Percentiles rank a stretch among this genome's conserved stretches.
Conservation (phyloP, 331 rosid genomes). For the Phaseolus coccineus region DNA sequence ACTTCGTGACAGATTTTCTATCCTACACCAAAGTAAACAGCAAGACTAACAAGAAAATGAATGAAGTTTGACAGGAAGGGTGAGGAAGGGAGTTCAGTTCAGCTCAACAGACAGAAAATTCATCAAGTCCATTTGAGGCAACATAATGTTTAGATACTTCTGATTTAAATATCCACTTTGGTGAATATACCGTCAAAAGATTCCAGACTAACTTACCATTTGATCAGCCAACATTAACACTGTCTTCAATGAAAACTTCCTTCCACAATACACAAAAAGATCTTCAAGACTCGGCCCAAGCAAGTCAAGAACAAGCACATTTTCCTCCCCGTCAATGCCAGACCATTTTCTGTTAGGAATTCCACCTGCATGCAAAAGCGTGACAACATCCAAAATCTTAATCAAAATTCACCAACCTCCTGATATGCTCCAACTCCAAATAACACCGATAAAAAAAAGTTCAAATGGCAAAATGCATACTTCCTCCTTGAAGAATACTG, state of each 20-base stretch:
- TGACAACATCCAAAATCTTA: background rate
- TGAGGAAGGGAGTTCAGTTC: background rate
- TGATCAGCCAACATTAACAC: constrained; percentile 94
- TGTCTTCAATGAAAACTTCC: constrained; percentile 88
- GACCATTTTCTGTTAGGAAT: constrained; percentile 85
- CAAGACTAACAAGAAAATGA: constrained; percentile 6
- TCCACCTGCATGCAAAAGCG: constrained; percentile 66
- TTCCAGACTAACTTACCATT: constrained; percentile 66
- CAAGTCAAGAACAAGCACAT: constrained; percentile 88
- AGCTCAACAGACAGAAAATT: background rate
- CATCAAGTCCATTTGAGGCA: background rate
- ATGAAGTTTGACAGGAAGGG: background rate
- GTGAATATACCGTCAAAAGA: background rate
- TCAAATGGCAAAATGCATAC: constrained; percentile 57
- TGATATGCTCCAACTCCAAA: constrained; percentile 14
- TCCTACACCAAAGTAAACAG: background rate
- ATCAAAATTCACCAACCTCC: background rate
- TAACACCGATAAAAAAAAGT: background rate
- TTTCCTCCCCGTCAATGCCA: constrained; percentile 87
- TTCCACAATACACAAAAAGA: constrained; percentile 91
- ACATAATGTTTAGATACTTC: background rate
- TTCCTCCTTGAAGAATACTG: constrained; percentile 93
- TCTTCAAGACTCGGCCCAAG: constrained; percentile 98
- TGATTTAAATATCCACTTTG: background rate
- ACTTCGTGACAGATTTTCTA: background rate